These are phyloP conservation scores for Aechmea fasciata DNA, from an alignment of 176 grass and related monocot genomes.

Conservation along the genomic window DNA sequence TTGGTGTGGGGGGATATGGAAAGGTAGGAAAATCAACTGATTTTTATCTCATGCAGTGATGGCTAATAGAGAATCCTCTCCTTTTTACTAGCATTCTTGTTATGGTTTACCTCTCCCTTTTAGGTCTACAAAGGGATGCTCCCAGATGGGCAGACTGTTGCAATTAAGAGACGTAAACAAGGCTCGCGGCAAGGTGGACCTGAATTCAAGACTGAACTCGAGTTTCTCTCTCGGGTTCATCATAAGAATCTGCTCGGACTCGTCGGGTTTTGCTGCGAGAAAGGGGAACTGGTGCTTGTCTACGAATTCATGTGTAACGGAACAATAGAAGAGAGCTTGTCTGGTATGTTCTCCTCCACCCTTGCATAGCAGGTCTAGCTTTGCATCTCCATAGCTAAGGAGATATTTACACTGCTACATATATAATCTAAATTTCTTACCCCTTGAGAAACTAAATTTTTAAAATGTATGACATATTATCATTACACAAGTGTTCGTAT, in stretches of 20 bases:
- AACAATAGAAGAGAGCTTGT: conserved; percentile 56
- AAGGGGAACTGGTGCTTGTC: conserved; percentile 75
- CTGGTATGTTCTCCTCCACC: conserved; percentile 32
- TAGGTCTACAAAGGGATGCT: conserved; percentile 83
- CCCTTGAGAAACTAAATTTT: too few species aligned
- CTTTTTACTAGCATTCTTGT: not conserved
- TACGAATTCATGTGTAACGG: conserved; percentile 74
- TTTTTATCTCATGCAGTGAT: not conserved
- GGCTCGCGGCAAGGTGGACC: conserved; percentile 72
- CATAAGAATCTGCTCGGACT: conserved; percentile 81
- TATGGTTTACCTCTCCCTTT: not conserved
- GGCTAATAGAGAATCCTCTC: not conserved
- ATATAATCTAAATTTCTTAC: not conserved
- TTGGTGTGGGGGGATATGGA: conserved; percentile 82
- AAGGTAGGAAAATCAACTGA: conserved; percentile 31
- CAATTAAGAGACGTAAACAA: conserved; percentile 79
- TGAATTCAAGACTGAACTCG: conserved; percentile 95
- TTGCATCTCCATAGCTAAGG: too few species aligned
- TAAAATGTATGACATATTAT: too few species aligned
- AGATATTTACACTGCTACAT: too few species aligned
- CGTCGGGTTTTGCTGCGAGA: conserved; percentile 87
- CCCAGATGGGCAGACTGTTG: conserved; percentile 44
- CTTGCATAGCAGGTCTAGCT: not conserved
- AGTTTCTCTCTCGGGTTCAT: conserved; percentile 80
- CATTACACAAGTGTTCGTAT: too few species aligned